phyloP scores from a whole-genome alignment of 2,329 filamentous ascomycete species.

The Amauroascus verrucosus region DNA sequence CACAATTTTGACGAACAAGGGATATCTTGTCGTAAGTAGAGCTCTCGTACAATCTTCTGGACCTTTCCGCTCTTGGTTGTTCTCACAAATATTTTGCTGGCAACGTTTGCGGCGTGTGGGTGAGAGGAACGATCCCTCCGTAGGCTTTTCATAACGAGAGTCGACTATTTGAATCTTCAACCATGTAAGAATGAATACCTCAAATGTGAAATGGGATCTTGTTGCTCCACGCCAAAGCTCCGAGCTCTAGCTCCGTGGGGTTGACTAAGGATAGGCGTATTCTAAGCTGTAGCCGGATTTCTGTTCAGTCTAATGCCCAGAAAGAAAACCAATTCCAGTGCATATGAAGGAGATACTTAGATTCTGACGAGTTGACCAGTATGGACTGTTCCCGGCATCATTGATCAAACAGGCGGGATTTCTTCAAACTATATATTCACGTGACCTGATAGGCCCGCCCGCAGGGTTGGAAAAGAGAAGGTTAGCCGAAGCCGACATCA shows the following conservation, averaged over 20 bases:
- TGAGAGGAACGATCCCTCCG: slow-evolving; percentile 48
- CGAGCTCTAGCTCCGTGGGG: too few species aligned
- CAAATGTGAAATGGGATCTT: background rate
- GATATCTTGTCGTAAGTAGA: slow-evolving; percentile 93
- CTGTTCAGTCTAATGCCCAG: too few species aligned
- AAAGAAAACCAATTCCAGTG: too few species aligned
- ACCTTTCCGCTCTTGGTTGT: slow-evolving; percentile 95
- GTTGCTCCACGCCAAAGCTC: background rate
- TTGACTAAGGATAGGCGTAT: too few species aligned
- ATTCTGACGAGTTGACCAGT: too few species aligned
- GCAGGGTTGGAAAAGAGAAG: background rate
- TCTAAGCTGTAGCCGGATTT: too few species aligned
- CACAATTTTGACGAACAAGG: slow-evolving; percentile 92
- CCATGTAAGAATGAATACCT: background rate
- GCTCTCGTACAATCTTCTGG: slow-evolving; percentile 94
- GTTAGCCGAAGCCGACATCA: slow-evolving; percentile 2
- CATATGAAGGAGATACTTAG: too few species aligned
- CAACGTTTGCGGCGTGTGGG: slow-evolving; percentile 59
- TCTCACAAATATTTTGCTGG: slow-evolving; percentile 90
- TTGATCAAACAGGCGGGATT: background rate
- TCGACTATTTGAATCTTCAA: background rate
- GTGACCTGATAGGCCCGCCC: background rate
- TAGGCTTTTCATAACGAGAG: slow-evolving; percentile 50
- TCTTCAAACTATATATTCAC: background rate
- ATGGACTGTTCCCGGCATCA: background rate